Percentiles rank a stretch among this genome's conserved stretches.
Conservation (phyloP, 2,329 filamentous ascomycete genomes). For the Calycina herbarum region DNA sequence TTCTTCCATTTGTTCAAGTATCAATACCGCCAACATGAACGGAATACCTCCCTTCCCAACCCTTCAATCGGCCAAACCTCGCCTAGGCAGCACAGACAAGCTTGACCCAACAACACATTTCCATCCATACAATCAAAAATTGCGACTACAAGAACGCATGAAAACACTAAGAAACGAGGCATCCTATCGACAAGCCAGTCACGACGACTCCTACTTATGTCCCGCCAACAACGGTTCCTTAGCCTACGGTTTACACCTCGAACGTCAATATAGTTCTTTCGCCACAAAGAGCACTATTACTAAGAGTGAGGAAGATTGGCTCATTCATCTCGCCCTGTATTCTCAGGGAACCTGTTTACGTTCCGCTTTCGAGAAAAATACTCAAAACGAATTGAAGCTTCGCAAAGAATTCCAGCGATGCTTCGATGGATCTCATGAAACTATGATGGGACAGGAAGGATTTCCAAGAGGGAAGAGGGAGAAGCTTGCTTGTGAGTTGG, state of each 20-base stretch:
- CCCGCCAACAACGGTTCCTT: slow-evolving; percentile 3
- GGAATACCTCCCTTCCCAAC: not conserved
- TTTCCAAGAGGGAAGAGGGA: not conserved
- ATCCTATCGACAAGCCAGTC: not conserved
- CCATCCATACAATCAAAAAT: not conserved
- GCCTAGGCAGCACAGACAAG: not conserved
- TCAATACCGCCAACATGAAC: not conserved
- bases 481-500: not conserved
- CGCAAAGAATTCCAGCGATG: not conserved
- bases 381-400: not conserved
- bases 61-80: not conserved
- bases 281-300: not conserved
- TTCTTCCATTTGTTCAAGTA: not conserved
- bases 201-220: not conserved
- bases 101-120: not conserved
- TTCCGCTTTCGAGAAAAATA: too few species aligned
- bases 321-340: not conserved
- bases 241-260: not conserved
- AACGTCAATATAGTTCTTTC: not conserved
- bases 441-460: not conserved
- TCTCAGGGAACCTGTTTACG: not conserved
- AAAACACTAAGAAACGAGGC: not conserved
- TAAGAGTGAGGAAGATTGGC: not conserved
- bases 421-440: not conserved
- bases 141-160: not conserved